Conservation (phyloP, 2,329 filamentous ascomycete species). For the Ophiosphaerella narmari region DNA sequence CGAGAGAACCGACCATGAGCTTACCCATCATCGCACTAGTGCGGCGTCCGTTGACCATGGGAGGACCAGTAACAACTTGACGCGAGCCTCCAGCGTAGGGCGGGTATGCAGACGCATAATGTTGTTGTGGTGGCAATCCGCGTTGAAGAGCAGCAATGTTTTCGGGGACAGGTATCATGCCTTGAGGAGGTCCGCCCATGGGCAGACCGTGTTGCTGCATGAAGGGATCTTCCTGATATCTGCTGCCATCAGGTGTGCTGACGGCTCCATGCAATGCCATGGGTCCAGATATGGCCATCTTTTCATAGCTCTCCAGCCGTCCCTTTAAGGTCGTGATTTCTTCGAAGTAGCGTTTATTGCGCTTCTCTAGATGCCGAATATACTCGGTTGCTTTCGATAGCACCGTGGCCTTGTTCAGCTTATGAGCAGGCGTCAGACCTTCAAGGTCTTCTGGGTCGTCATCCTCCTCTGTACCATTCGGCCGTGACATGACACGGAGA, state of each 20-base stretch:
- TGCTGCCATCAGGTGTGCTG: conserved; percentile 41
- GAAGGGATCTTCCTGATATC: conserved; percentile 47
- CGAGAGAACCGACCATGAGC: conserved; percentile 90
- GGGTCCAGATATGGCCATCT: conserved; percentile 67
- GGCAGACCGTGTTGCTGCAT: conserved; percentile 27
- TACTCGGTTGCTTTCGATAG: conserved; percentile 96
- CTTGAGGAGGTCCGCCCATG: conserved; percentile 42
- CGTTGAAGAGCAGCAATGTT: conserved; percentile 48
- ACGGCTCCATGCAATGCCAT: conserved; percentile 44
- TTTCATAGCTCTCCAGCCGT: conserved; percentile 67
- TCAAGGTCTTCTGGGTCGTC: conserved; percentile 80
- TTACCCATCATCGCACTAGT: conserved; percentile 65
- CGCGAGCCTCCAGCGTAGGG: conserved; percentile 33
- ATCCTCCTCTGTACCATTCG: conserved; percentile 65
- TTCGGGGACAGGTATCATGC: conserved; percentile 51
- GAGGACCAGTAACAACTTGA: conserved; percentile 27
- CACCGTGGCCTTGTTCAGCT: conserved; percentile 97
- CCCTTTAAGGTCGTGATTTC: conserved; percentile 81
- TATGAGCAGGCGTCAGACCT: conserved; percentile 77
- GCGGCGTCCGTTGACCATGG: conserved; percentile 49
- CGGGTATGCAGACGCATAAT: conserved; percentile 46
- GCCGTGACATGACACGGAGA: conserved; percentile 76
- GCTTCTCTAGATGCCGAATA: conserved; percentile 89
- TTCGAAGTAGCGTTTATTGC: conserved; percentile 79
- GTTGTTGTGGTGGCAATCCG: conserved; percentile 41